Percentiles rank a stretch among this genome's conserved stretches.
Conservation (phyloP, 83 land plant genomes). For the Thuja plicata region DNA sequence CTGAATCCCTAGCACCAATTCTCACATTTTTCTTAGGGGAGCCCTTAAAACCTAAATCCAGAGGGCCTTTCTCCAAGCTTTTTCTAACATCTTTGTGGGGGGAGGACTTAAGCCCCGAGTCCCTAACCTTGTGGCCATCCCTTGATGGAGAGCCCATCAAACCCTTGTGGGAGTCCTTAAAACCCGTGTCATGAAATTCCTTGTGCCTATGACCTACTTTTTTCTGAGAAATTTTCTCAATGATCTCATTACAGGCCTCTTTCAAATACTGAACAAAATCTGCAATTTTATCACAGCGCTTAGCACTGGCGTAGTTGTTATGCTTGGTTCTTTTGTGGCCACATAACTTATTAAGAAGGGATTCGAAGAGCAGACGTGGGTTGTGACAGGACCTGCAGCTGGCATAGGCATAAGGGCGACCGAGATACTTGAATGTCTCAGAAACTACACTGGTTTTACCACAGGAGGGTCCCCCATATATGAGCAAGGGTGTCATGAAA, state of each 20-base stretch:
- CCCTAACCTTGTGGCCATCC: background rate
- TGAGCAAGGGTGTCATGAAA: slow-evolving; percentile 62
- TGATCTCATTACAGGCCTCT: slow-evolving; percentile 40
- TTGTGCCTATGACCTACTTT: background rate
- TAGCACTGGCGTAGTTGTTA: slow-evolving; percentile 61
- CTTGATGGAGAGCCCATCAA: background rate
- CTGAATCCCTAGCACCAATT: background rate
- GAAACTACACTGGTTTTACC: slow-evolving; percentile 80
- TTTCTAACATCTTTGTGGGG: background rate
- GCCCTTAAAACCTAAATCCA: background rate
- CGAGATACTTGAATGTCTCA: slow-evolving; percentile 53
- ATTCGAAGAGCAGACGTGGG: slow-evolving; percentile 75
- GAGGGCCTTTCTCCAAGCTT: background rate
- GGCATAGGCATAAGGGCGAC: slow-evolving; percentile 77
- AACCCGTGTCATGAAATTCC: background rate
- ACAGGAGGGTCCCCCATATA: slow-evolving; percentile 77
- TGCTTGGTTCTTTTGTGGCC: slow-evolving; percentile 42
- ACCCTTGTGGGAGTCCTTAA: background rate
- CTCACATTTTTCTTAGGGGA: background rate
- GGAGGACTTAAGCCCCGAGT: background rate
- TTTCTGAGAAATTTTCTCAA: background rate
- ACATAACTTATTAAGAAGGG: slow-evolving; percentile 68
- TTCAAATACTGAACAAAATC: slow-evolving; percentile 70
- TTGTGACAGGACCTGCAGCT: slow-evolving; percentile 77
- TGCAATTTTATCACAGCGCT: slow-evolving; percentile 71